These are phyloP conservation scores for Aspergillus leporis DNA, from an alignment of 495 filamentous ascomycete genomes.

Conservation along the genomic window DNA sequence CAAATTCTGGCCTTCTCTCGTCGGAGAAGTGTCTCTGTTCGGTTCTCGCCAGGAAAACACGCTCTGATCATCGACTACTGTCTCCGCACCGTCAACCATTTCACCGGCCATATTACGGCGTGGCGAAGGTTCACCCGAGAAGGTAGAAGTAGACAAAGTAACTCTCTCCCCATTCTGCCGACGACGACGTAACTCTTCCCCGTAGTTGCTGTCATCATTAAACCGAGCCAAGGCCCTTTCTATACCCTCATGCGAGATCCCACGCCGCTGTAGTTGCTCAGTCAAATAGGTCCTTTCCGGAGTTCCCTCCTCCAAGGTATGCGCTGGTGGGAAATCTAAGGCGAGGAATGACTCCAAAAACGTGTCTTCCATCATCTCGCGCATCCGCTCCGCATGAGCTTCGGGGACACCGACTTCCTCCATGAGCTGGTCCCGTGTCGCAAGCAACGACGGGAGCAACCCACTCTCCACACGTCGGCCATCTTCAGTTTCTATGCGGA, in stretches of 20 bases:
- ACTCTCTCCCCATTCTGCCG: slow-evolving; percentile 45
- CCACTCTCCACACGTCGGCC: slow-evolving; percentile 49
- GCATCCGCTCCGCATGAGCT: slow-evolving; percentile 47
- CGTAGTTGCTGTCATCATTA: slow-evolving; percentile 46
- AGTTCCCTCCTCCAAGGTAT: slow-evolving; percentile 34
- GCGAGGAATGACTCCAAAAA: slow-evolving; percentile 53
- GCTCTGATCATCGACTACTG: slow-evolving; percentile 60
- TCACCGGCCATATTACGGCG: slow-evolving; percentile 29
- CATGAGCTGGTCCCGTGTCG: slow-evolving; percentile 49
- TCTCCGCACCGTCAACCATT: slow-evolving; percentile 52
- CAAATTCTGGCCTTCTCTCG: slow-evolving; percentile 70
- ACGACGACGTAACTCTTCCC: slow-evolving; percentile 45
- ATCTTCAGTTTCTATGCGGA: slow-evolving; percentile 51
- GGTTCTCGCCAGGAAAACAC: slow-evolving; percentile 58
- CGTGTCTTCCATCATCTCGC: slow-evolving; percentile 52
- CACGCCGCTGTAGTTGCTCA: slow-evolving; percentile 43
- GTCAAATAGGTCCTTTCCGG: slow-evolving; percentile 40
- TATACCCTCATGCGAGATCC: slow-evolving; percentile 44
- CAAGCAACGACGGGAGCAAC: slow-evolving; percentile 44
- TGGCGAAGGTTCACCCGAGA: slow-evolving; percentile 50
- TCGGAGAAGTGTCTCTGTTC: slow-evolving; percentile 52
- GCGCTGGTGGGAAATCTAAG: slow-evolving; percentile 43
- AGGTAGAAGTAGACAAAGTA: slow-evolving; percentile 42
- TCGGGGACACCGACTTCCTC: slow-evolving; percentile 42
- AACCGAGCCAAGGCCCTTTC: slow-evolving; percentile 42